Evolutionary conservation across 2,329 filamentous ascomycete genomes (phyloP).

Genomic region (Anisogramma anomala): DNA sequence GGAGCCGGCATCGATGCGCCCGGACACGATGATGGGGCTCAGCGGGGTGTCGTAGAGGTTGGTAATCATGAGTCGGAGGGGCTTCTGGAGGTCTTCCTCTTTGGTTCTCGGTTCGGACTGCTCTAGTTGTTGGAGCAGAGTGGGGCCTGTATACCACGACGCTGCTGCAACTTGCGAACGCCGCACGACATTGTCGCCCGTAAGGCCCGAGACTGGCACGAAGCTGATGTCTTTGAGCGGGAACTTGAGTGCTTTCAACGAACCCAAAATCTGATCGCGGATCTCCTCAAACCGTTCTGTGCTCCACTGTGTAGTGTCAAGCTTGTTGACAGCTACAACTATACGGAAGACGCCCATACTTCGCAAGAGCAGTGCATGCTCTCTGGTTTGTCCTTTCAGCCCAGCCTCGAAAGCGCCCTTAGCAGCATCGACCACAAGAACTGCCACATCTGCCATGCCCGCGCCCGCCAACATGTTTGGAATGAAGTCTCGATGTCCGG

Average conservation of each 20-base stretch:
- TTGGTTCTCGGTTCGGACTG: slow-evolving; percentile 62
- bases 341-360: slow-evolving; percentile 84
- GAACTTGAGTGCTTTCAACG: slow-evolving; percentile 74
- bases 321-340: slow-evolving; percentile 89
- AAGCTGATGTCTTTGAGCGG: slow-evolving; percentile 70
- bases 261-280: slow-evolving; percentile 67
- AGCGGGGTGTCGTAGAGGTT: slow-evolving; percentile 77
- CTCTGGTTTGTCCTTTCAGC: slow-evolving; percentile 83
- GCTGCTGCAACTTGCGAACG: slow-evolving; percentile 43
- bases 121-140: slow-evolving; percentile 75
- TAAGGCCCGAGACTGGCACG: slow-evolving; percentile 79
- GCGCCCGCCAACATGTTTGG: slow-evolving; percentile 98
- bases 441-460: slow-evolving; percentile 89
- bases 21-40: slow-evolving; percentile 74
- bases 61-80: slow-evolving; percentile 73
- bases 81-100: slow-evolving; percentile 51
- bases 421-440: slow-evolving; percentile 85
- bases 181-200: slow-evolving; percentile 72
- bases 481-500: slow-evolving; percentile 90
- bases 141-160: slow-evolving; percentile 71
- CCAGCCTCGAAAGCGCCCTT: slow-evolving; percentile 90
- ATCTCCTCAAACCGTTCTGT: slow-evolving; percentile 77
- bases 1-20: slow-evolving; percentile 73
- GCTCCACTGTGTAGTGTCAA: slow-evolving; percentile 79
- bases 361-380: slow-evolving; percentile 79